phyloP scores from a whole-genome alignment of 345 rosid species.

The Gossypium stocksii region DNA sequence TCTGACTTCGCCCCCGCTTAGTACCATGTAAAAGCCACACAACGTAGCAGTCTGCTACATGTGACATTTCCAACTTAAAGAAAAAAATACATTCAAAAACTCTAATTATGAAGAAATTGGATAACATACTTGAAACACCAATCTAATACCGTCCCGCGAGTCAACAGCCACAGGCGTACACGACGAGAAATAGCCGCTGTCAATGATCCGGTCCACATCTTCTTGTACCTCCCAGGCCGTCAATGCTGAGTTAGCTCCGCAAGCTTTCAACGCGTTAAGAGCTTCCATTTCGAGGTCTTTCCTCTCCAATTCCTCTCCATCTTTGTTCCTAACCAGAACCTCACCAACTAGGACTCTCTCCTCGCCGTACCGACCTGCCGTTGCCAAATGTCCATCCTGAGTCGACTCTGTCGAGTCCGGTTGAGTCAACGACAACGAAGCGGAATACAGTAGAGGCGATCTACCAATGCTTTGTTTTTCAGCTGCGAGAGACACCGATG shows the following conservation, averaged over 20 bases:
- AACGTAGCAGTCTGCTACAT: too few relatives aligned
- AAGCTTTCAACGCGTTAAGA: constrained; percentile 65
- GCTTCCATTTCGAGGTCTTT: constrained; percentile 89
- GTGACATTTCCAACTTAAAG: not conserved
- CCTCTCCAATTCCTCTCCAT: constrained; percentile 91
- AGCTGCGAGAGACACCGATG: constrained; percentile 42
- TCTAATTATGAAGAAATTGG: not conserved
- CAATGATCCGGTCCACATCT: constrained; percentile 85
- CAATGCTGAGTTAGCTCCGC: constrained; percentile 79
- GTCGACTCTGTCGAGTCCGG: constrained; percentile 23
- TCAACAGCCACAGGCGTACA: constrained; percentile 92
- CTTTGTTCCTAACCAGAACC: constrained; percentile 85
- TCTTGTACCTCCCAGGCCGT: constrained; percentile 83
- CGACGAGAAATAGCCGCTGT: constrained; percentile 80
- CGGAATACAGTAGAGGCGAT: constrained; percentile 48
- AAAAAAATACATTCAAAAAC: not conserved
- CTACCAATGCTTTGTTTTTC: not conserved
- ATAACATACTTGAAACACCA: constrained; percentile 73
- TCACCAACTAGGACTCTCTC: constrained; percentile 89
- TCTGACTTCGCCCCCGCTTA: too few relatives aligned
- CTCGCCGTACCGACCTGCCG: constrained; percentile 48
- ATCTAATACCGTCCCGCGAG: constrained; percentile 81
- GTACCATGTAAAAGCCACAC: too few relatives aligned
- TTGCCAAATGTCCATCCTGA: constrained; percentile 44
- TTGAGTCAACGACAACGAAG: constrained; percentile 41